These are phyloP conservation scores for Fusarium robinianum DNA, from an alignment of 2,329 filamentous ascomycete species.

Conservation along the genomic window DNA sequence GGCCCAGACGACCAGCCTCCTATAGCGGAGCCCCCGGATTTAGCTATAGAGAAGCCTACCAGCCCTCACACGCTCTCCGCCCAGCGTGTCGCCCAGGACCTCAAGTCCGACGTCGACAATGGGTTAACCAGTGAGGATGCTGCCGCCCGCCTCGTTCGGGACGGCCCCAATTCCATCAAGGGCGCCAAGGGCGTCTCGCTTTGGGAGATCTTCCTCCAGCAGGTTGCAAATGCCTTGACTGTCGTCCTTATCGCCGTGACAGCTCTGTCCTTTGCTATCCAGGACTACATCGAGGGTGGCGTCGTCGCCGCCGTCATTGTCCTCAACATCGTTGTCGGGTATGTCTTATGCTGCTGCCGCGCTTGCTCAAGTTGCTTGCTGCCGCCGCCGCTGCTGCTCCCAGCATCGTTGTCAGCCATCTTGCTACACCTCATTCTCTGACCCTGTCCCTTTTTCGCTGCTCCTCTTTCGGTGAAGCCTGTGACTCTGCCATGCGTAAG, in stretches of 20 bases:
- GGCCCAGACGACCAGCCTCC: conserved; percentile 46
- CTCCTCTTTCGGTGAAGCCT: conserved; percentile 38
- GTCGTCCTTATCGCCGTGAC: conserved; percentile 76
- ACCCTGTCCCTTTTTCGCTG: conserved; percentile 22
- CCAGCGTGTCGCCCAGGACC: conserved; percentile 41
- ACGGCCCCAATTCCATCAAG: conserved; percentile 74
- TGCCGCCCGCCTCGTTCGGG: conserved; percentile 63
- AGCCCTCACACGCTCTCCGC: conserved; percentile 45
- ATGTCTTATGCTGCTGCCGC: conserved; percentile 40
- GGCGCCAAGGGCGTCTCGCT: conserved; percentile 72
- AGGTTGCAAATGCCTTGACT: conserved; percentile 77
- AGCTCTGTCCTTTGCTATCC: conserved; percentile 68
- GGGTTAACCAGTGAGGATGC: conserved; percentile 68
- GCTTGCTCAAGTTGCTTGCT: conserved; percentile 24
- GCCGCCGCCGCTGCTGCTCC: conserved; percentile 20
- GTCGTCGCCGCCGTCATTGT: conserved; percentile 67
- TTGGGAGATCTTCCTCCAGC: conserved; percentile 76
- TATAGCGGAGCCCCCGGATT: conserved; percentile 46
- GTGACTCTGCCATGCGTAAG: conserved; percentile 33
- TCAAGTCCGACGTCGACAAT: conserved; percentile 55
- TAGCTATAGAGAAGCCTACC: conserved; percentile 43
- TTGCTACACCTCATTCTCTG: conserved; percentile 25
- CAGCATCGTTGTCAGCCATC: conserved; percentile 23
- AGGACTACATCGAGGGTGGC: conserved; percentile 66
- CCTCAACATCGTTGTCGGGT: conserved; percentile 70